Percentiles rank a stretch among this genome's conserved stretches.
These are phyloP conservation scores for Fraxinus nigra DNA, from an alignment of 305 asterid species.

Conservation along the genomic window DNA sequence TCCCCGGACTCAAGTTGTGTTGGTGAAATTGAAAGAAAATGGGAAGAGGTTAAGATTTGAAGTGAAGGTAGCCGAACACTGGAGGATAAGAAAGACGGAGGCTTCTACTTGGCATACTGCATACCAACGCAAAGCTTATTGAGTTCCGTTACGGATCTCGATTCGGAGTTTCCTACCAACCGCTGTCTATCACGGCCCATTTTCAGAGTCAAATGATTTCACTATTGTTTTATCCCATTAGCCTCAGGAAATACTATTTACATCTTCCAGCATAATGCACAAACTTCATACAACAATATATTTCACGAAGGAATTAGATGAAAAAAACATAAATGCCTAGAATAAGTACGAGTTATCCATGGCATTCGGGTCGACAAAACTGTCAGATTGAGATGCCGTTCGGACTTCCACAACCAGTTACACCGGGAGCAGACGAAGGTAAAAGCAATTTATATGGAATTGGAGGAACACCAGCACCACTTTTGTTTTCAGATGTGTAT, in stretches of 20 bases:
- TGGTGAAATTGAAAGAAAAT: too few relatives aligned
- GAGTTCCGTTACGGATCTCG: too few relatives aligned
- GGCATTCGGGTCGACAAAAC: background rate
- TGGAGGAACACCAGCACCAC: slow-evolving; percentile 73
- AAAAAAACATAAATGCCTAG: background rate
- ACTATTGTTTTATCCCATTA: background rate
- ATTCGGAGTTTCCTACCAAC: too few relatives aligned
- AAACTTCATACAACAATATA: background rate
- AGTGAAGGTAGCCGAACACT: too few relatives aligned
- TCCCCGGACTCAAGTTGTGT: too few relatives aligned
- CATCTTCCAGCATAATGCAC: background rate
- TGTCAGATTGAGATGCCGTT: slow-evolving; percentile 65
- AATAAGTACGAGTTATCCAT: background rate
- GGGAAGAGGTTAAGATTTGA: too few relatives aligned
- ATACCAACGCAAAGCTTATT: too few relatives aligned
- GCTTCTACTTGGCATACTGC: too few relatives aligned
- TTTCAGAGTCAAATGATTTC: too few relatives aligned
- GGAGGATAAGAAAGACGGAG: too few relatives aligned
- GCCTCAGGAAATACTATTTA: background rate
- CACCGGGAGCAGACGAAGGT: slow-evolving; percentile 69
- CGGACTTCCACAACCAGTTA: slow-evolving; percentile 78
- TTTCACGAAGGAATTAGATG: background rate
- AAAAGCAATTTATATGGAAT: slow-evolving; percentile 67
- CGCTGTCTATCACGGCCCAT: too few relatives aligned
- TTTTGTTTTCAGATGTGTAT: slow-evolving; percentile 43